Evolutionary conservation across 2,329 filamentous ascomycete species (phyloP), one percentile per base, ranked within the genome.

Genomic region (Pleoardoris graminearum): DNA sequence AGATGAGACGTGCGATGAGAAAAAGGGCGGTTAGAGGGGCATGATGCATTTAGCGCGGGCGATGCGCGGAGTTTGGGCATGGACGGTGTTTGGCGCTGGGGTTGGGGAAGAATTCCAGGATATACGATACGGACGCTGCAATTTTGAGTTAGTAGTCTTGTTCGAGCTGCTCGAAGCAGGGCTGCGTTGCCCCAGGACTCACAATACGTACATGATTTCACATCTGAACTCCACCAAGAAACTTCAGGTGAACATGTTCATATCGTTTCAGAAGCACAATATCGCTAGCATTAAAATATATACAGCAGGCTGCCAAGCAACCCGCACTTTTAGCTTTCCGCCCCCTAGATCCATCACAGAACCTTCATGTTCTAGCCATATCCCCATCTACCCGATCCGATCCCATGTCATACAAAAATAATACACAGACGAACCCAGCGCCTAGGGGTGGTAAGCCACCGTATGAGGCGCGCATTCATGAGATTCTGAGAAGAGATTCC

Each of bases 391-490:
- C 27, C 43, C 47, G 43, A 48, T 50, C 49, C 45, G 42, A 45
- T 16, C 44, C 21, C 37, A 42, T 14, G 7, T 46, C 52, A 51
- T 55, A 59, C 51, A 57, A 38, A 42, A 53, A 62, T 59, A 62
- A 59, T 62, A 62, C 59, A 58, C 51, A 62, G 58, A 60, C 57
- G 57, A 45, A 62, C 59, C 59, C 59, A 62, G 59, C 59, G 59
- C 59, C 59, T 56, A 50, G 32, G 19, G 48, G 39, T 23, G n/a
- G 47, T 10, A 3, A 45, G 42, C n/a, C 42, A 45, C 42, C 42
- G 42, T 45, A 12, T 23, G 11, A 45, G 42, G 29, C 42, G 42
- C 29, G 42, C 42, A 45, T 45, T 45, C 42, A 45, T 35, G 33
- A 46, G 43, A 22, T 43, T 46, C 37, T 46, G 43, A 46, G 43